These are phyloP conservation scores for Bolboschoenoplectus hybrid DNA, from an alignment of 202 grass and related monocot species.

Conservation along the genomic window DNA sequence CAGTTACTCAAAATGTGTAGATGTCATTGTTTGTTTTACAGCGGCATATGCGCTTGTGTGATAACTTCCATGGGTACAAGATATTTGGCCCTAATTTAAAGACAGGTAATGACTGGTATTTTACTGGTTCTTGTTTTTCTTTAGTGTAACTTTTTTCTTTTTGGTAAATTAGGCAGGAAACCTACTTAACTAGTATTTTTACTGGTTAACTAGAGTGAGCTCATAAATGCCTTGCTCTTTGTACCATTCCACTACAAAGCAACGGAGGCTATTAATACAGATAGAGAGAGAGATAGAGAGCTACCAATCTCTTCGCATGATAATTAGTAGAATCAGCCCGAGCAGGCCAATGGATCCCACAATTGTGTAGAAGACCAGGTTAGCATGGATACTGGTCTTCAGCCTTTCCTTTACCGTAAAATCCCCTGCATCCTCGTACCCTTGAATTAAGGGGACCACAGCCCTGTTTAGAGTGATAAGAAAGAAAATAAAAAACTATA, in stretches of 20 bases:
- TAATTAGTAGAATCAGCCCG: conserved; percentile 88
- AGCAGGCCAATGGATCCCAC: conserved; percentile 94
- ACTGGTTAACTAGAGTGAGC: background rate
- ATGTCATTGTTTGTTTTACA: background rate
- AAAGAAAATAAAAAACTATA: conserved; percentile 21
- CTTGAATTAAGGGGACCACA: conserved; percentile 95
- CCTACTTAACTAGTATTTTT: background rate
- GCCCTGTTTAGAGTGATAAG: conserved; percentile 74
- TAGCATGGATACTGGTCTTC: conserved; percentile 89
- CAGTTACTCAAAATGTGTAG: background rate
- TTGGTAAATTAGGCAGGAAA: conserved; percentile 11
- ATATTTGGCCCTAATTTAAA: conserved; percentile 12
- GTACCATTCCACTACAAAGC: background rate
- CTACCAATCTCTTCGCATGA: conserved; percentile 88
- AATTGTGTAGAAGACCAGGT: conserved; percentile 95
- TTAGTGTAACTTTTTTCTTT: background rate
- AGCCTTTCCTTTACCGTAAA: conserved; percentile 98
- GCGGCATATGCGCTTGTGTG: background rate
- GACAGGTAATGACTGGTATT: background rate
- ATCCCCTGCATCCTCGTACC: conserved; percentile 97
- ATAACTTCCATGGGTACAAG: background rate
- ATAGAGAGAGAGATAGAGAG: conserved; percentile 42
- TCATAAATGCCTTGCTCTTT: conserved; percentile 3
- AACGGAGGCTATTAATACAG: conserved; percentile 8
- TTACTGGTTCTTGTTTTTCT: background rate